Evolutionary conservation across 2,329 filamentous ascomycete species (phyloP), one percentile per base, ranked within the genome.

Genomic region (Acephala macrosclerotiorum): DNA sequence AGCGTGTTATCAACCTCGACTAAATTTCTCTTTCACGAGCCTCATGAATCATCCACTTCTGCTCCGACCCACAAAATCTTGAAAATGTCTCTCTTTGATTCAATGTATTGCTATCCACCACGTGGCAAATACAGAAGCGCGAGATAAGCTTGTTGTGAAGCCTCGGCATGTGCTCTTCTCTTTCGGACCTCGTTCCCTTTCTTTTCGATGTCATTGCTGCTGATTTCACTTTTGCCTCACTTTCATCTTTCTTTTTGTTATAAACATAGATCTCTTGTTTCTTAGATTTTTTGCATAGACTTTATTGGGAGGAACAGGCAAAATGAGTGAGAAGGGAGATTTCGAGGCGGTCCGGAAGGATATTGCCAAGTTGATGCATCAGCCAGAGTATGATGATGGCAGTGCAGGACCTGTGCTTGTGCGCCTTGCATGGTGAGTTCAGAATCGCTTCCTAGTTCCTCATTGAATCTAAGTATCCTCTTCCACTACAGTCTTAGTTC

Each of bases 351-450:
- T 89, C 71, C 82, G 82, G 58, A 81, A 82, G 70, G 85, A 87
- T 71, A 84, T 88, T 61, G 78, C 77, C 67, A 79, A 79, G 29
- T 80, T 87, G 62, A 78, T 89, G 56, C 79, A 85, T 67, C 85
- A 89, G 74, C 87, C 88, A 25, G 85, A 81, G 68, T 90, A 89
- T 75, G 88, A 90, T 71, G 87, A 90, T 77, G 88, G 87, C 20
- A 88, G 84, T 64, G 85, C 86, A 35, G 88, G 87, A 1, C 88
- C 87, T 0, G 85, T 90, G 0, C 83, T 90, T 59, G 86, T 90
- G 63, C 84, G 88, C 14, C 80, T 90, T 47, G 88, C 88, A 63
- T 90, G 86, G 86, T 85, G 77, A 69, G 80, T 76, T 61, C 35
- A n/a, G 2, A 9, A 3, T 3, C 7, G 33, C 20, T 42, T 33